Percentiles rank a stretch among this genome's conserved stretches.
phyloP scores from a whole-genome alignment of 371 early-diverging fungal genomes.

The Syncephalastrum sp. region DNA sequence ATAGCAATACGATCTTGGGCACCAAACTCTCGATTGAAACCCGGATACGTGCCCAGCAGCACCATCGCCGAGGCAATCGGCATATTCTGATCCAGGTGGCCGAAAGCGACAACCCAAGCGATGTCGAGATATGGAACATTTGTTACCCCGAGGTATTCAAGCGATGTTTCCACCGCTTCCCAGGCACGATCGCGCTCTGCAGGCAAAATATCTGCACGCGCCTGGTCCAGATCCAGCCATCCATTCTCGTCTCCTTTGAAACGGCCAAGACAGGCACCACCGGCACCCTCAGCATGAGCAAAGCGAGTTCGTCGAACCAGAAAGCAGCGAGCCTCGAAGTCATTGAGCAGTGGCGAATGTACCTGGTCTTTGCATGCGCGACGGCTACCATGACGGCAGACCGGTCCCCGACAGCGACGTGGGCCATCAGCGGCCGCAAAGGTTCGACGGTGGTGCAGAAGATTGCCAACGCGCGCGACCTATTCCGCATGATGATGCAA shows the following conservation, averaged over 20 bases:
- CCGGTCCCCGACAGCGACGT: conserved; percentile 24
- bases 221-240: conserved; percentile 62
- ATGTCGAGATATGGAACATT: conserved; percentile 54
- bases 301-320: conserved; percentile 29
- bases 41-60: conserved; percentile 48
- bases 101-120: conserved; percentile 49
- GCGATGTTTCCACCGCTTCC: conserved; percentile 62
- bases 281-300: conserved; percentile 46
- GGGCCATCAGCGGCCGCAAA: conserved; percentile 55
- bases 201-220: conserved; percentile 61
- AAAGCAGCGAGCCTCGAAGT: conserved; percentile 57
- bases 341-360: conserved; percentile 79
- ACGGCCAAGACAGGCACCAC: conserved; percentile 34
- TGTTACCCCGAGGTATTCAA: conserved; percentile 71
- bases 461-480: conserved; percentile 57
- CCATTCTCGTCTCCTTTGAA: conserved; percentile 58
- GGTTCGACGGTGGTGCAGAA: conserved; percentile 50
- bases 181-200: conserved; percentile 58
- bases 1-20: conserved; percentile 43
- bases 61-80: conserved; percentile 38
- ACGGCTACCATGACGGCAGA: conserved; percentile 50
- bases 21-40: conserved; percentile 42
- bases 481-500: conserved; percentile 62
- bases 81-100: conserved; percentile 35
- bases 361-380: conserved; percentile 69